Evolutionary conservation across 768 basidiomycete genomes (phyloP), one percentile per base, ranked within the genome.

Genomic region (Lactarius sanguifluus): DNA sequence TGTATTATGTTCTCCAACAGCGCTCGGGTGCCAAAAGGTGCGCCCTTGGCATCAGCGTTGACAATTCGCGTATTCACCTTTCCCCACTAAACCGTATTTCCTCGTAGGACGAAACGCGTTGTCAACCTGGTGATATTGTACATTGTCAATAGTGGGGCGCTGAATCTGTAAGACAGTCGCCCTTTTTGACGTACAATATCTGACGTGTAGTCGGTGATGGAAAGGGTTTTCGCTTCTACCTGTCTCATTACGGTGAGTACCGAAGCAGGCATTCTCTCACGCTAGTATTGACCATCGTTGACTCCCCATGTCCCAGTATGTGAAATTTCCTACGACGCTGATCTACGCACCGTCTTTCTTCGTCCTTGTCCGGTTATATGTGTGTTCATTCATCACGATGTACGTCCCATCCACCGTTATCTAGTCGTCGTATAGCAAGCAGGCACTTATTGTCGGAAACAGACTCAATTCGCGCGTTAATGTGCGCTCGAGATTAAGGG

Each of bases 301-400:
- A 65, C 38, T 13, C 10, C n/a, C n/a, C 41, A 18, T 28, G 6
- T 23, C 9, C n/a, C 32, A 65, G 64, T 65, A 65, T 36, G 25
- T 60, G 50, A 55, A 36, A 34, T 59, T 32, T 45, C 40, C 58
- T 20, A 55, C 41, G 64, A 65, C 64, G 16, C 59, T 65, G 9
- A 65, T 65, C 34, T 65, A 65, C n/a, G 64, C 64, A 12, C 64
- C 64, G 3, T 65, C 54, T 60, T 65, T 65, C 52, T 65, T 65
- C 23, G 43, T 65, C 32, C 59, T 65, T 30, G 50, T 65, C 18
- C 58, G 64, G 20, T 43, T 65, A 23, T 65, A 65, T 9, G 45
- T 52, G 28, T 65, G 64, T n/a, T 65, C 64, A 10, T 65, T 65
- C 40, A 55, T 65, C 23, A 55, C 64, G 13, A 65, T 65, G 64